Evolutionary conservation across 2,329 filamentous ascomycete species (phyloP), one percentile per base, ranked within the genome.

Genomic region (Botrytis aclada): DNA sequence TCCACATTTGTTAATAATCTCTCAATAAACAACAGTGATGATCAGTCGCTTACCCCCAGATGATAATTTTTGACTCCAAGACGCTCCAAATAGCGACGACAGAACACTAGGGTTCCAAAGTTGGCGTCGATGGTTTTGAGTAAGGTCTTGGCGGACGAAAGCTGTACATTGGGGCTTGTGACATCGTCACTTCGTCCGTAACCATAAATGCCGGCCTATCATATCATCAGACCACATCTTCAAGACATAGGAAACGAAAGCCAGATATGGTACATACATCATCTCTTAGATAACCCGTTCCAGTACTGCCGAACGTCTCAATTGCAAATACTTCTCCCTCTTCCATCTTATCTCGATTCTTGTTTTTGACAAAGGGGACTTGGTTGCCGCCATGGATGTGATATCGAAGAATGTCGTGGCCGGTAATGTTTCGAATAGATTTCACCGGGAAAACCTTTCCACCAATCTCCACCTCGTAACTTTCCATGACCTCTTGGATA

Each of bases 61-160:
- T 89, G 80, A 75, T 91, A 91, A 45, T 85, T 84, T 62, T 89
- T 84, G 29, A 86, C 79, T 0, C 89, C 89, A n/a, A 91, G 81
- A n/a, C 88, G 85, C 61, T 91, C 88, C 41, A 91, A 84, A 75
- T 90, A 90, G 12, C 89, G 86, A 32, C 88, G 84, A 72, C 84
- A 89, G 78, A 90, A 91, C 1, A 88, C 86, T 41, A 91, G 77
- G 0, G 86, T 88, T 32, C 88, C 87, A 73, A 91, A 91, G 74
- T 90, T 89, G 76, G 88, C 85, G 67, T 87, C 84, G 77, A 91
- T 90, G 0, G 83, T 86, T 77, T 87, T 88, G 74, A 88, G 83
- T 58, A 91, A 79, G 9, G 84, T 84, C 73, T 86, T 88, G 20
- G 89, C 88, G 1, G 86, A 87, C 5, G 84, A 82, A 18, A 88